Percentiles rank a stretch among this genome's conserved stretches.
These are phyloP conservation scores for Jaltomata sinuosa DNA, from an alignment of 257 asterid species.

Conservation along the genomic window DNA sequence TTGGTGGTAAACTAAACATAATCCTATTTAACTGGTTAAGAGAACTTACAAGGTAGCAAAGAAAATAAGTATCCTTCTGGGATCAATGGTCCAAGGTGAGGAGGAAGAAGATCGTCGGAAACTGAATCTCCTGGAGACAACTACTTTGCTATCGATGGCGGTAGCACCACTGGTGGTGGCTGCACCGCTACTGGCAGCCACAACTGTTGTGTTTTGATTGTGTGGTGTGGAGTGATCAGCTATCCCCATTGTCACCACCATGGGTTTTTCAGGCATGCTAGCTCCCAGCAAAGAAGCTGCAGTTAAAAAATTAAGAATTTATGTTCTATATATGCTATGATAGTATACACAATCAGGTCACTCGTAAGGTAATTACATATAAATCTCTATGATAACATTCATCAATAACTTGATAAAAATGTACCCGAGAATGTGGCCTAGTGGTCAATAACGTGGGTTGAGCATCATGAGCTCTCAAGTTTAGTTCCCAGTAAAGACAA, in stretches of 20 bases:
- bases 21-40: neutral
- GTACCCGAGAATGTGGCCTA: no score
- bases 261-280: constrained; percentile 60
- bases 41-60: constrained; percentile 59
- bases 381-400: neutral
- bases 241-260: constrained; percentile 32
- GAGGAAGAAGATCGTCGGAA: constrained; percentile 50
- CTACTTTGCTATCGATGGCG: constrained; percentile 24
- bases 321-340: neutral
- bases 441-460: no score
- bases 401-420: neutral
- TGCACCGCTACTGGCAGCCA: constrained; percentile 15
- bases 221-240: constrained; percentile 30
- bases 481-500: no score
- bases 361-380: neutral
- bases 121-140: constrained; percentile 23
- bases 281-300: constrained; percentile 46
- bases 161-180: constrained; percentile 5
- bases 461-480: no score
- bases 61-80: constrained; percentile 66
- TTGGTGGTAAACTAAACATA: no score
- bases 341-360: neutral
- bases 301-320: neutral
- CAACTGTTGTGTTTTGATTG: constrained; percentile 57
- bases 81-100: constrained; percentile 29